Percentiles rank a stretch among this genome's conserved stretches.
These are phyloP conservation scores for Evernia prunastri DNA, from an alignment of 495 filamentous ascomycete species.

Conservation along the genomic window DNA sequence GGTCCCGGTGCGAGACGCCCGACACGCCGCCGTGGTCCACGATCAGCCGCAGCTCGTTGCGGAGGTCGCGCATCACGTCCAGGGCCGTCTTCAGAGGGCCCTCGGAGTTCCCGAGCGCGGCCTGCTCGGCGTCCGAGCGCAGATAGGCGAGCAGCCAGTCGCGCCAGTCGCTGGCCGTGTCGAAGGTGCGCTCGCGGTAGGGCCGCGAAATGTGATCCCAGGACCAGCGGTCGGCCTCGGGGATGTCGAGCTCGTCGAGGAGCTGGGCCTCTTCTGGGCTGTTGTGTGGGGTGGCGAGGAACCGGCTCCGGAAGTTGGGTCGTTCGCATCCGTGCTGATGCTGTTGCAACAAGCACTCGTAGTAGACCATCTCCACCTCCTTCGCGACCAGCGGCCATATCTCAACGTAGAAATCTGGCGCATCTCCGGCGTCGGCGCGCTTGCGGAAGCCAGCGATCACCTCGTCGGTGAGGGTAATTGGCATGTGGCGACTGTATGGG, in stretches of 20 bases:
- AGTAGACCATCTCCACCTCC: conserved; percentile 26
- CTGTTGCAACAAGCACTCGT: conserved; percentile 18
- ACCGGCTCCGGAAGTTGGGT: no score
- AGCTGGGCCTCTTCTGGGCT: conserved; percentile 18
- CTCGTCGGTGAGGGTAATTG: conserved; percentile 11
- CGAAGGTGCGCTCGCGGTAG: conserved; percentile 3
- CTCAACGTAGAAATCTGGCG: conserved; percentile 22
- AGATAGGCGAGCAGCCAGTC: conserved; percentile 19
- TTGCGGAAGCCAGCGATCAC: no score
- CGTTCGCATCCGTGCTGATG: no score
- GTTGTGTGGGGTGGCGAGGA: conserved; percentile 13
- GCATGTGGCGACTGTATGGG: conserved; percentile 21
- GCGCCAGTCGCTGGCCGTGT: conserved; percentile 2
- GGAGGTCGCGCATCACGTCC: conserved; percentile 26
- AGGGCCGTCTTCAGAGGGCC: conserved; percentile 24
- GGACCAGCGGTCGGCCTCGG: conserved; percentile 15
- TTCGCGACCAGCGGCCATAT: conserved; percentile 25
- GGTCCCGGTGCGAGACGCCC: conserved; percentile 13
- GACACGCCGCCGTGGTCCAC: conserved; percentile 18
- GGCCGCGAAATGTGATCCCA: conserved; percentile 14
- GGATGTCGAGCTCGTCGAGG: conserved; percentile 18
- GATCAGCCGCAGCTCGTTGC: conserved; percentile 22
- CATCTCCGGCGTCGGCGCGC: background rate
- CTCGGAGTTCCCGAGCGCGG: background rate
- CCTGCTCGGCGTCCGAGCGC: background rate